Evolutionary conservation across 257 asterid genomes (phyloP).

Genomic region (Plantago major): DNA sequence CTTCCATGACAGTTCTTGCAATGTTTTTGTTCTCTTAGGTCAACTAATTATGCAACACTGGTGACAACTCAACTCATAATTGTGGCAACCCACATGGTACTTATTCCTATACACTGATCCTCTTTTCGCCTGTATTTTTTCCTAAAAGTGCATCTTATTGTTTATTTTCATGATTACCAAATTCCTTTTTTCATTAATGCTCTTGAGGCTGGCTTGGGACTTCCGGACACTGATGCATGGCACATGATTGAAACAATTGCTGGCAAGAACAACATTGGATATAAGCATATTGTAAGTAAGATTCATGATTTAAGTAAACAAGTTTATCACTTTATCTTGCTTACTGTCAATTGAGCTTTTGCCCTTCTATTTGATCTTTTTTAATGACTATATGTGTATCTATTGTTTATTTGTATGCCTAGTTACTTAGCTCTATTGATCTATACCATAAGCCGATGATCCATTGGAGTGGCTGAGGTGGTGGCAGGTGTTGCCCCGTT

Average conservation of each 20-base stretch:
- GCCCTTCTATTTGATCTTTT: background rate
- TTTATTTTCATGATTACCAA: conserved; percentile 18
- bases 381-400: background rate
- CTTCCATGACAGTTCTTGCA: conserved; percentile 11
- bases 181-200: conserved; percentile 30
- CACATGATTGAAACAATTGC: conserved; percentile 90
- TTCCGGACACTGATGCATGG: conserved; percentile 94
- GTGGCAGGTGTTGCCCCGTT: background rate
- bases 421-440: background rate
- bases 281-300: conserved; percentile 82
- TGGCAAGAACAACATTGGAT: conserved; percentile 87
- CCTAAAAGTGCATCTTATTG: conserved; percentile 7
- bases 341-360: conserved; percentile 2
- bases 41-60: conserved; percentile 87
- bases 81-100: conserved; percentile 88
- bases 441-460: background rate
- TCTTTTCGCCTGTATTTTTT: conserved; percentile 14
- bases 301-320: conserved; percentile 13
- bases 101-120: conserved; percentile 1
- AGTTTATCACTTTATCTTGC: conserved; percentile 12
- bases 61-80: conserved; percentile 85
- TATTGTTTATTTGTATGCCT: background rate
- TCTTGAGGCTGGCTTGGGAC: conserved; percentile 86
- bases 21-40: conserved; percentile 47
- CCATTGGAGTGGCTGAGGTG: background rate